Base-by-base conservation (phyloP, 2,329 filamentous ascomycete genomes). In the Gaeumannomyces tritici region DNA sequence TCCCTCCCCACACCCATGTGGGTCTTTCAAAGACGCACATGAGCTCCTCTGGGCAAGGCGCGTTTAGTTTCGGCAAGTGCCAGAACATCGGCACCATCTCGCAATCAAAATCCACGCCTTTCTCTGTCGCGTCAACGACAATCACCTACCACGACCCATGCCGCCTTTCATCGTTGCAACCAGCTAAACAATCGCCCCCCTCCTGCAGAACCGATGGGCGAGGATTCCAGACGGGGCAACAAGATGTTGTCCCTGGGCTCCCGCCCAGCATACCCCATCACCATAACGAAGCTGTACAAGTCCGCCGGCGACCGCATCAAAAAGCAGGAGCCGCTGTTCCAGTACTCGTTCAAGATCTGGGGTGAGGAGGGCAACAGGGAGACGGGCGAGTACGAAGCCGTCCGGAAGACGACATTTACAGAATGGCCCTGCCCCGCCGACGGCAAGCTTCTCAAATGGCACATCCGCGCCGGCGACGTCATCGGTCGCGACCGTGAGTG, bases 201-300 rank as follows among this genome's bases (percentile, higher is more conserved):
- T 51, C n/a, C 7, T 18, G 42, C 42, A 51, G 42, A 51, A 51
- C 42, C 42, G 42, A 51, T 51, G 42, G 42, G 42, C 21, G 42
- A 51, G 42, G 42, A 51, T n/a, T 51, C 42, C 42, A 51, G 42
- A 29, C 35, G 59, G 62, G 67, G 67, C 63, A 64, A 68, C 26
- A 69, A 68, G 67, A 62, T 63, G 57, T 73, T 87, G 63, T 78
- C 75, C 62, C 72, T 87, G 63, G 84, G 84, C 70, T 75, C 80
- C 69, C 80, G 84, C 75, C 85, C 97, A 68, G 89, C 89, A 75
- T 99, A 98, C 76, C 95, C 95, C 70, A 93, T 98, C 76, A 96
- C 89, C 68, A 88, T 99, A 75, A 92, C 88, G 69, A 89, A 91
- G 74, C 82, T 98, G 65, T 83, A 93, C 67, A 92, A 91, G 75